phyloP scores from a whole-genome alignment of 139 green algal species.

The Chlamydomonas sphaeroides region DNA sequence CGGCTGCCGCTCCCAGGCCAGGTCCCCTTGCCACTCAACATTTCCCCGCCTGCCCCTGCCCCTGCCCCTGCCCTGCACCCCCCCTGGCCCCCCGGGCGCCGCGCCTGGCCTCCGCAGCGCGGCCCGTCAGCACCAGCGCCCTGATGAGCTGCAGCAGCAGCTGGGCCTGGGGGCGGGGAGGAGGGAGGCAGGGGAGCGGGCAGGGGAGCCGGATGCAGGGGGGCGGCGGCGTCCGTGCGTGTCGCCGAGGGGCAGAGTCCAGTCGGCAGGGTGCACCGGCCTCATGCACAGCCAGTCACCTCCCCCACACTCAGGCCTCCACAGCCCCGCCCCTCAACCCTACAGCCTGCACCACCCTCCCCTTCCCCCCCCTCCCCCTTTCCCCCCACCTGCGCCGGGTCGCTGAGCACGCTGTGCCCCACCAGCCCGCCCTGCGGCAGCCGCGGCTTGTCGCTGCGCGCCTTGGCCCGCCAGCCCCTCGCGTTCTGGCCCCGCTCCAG shows the following conservation, averaged over 20 bases:
- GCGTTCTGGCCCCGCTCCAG: not conserved
- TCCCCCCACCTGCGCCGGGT: constrained; percentile 21
- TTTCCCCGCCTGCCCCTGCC: not conserved
- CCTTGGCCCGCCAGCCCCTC: not conserved
- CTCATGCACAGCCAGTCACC: too few species aligned
- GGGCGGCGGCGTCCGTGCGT: not conserved
- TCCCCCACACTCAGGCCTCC: too few species aligned
- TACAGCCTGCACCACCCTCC: too few species aligned
- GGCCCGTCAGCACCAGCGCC: not conserved
- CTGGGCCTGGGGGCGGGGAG: not conserved
- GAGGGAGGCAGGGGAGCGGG: not conserved
- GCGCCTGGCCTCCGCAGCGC: constrained; percentile 4
- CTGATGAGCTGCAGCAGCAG: constrained; percentile 26
- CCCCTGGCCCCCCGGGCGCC: not conserved
- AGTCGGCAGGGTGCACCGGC: too few species aligned
- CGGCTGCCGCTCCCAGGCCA: too few species aligned
- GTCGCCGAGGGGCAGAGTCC: not conserved
- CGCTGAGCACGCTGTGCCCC: constrained; percentile 22
- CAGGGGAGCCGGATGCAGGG: not conserved
- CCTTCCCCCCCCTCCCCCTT: not conserved
- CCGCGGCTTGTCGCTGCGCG: not conserved
- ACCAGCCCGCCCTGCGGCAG: constrained; percentile 25
- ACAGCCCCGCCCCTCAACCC: too few species aligned
- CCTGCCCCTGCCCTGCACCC: not conserved
- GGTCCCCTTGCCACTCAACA: too few species aligned